Conservation (phyloP, 176 grass and related monocot species). For the Stipa capillata region DNA sequence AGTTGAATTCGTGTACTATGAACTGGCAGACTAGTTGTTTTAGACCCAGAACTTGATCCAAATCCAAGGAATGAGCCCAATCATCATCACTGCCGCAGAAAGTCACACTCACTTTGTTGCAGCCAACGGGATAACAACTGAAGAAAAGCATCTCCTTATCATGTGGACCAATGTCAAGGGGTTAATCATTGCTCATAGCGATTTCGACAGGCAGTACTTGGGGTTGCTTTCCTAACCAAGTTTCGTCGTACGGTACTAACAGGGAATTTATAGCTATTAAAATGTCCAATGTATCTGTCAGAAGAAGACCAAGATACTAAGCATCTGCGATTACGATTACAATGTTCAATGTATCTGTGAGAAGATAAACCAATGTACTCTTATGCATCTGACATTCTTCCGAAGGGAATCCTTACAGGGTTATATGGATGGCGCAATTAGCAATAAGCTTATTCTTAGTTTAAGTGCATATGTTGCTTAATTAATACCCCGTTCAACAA, state of each 20-base stretch:
- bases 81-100: background rate
- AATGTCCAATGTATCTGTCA: background rate
- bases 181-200: background rate
- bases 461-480: no score
- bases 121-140: background rate
- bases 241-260: background rate
- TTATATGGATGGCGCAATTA: no score
- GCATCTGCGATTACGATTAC: no score
- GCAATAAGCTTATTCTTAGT: no score
- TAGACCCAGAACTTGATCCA: background rate
- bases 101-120: background rate
- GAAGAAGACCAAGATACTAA: no score
- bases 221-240: slow-evolving; percentile 11
- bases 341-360: no score
- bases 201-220: slow-evolving; percentile 6
- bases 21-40: background rate
- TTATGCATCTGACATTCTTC: no score
- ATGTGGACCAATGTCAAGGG: background rate
- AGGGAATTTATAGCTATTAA: background rate
- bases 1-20: background rate
- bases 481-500: no score
- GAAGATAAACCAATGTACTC: no score
- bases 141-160: background rate
- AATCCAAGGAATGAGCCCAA: background rate
- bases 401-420: no score